A percentile compares a stretch with the other conserved stretches of the same genome.
These are phyloP conservation scores for Pseudopithomyces chartarum DNA, from an alignment of 2,329 filamentous ascomycete genomes.

Conservation along the genomic window DNA sequence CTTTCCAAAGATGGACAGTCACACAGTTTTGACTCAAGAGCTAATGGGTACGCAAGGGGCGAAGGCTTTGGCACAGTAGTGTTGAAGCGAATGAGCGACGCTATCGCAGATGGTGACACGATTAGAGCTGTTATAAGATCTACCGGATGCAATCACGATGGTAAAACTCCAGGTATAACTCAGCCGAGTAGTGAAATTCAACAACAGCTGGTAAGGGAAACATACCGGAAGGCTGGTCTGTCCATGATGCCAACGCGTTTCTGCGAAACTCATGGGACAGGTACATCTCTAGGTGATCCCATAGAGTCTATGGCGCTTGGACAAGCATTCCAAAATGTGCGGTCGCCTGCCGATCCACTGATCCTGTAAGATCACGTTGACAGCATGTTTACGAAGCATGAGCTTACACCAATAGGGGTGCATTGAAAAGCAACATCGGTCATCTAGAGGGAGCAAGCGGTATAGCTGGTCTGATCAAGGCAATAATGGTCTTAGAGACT, in stretches of 20 bases:
- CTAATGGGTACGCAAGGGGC: conserved; percentile 67
- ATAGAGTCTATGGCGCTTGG: conserved; percentile 23
- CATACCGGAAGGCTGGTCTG: conserved; percentile 43
- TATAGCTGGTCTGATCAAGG: conserved; percentile 42
- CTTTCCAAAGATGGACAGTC: conserved; percentile 21
- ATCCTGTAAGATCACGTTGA: conserved; percentile 5
- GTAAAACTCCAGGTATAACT: conserved; percentile 15
- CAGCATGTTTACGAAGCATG: background rate
- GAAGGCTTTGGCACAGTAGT: conserved; percentile 56
- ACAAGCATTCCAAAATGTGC: conserved; percentile 7
- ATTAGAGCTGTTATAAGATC: conserved; percentile 32
- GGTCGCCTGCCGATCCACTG: conserved; percentile 8
- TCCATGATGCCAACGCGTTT: conserved; percentile 27
- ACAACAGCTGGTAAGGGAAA: conserved; percentile 25
- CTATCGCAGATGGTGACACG: conserved; percentile 39
- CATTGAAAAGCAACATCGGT: conserved; percentile 46
- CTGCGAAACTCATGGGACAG: conserved; percentile 56
- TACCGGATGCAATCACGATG: conserved; percentile 24
- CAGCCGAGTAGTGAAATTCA: conserved; percentile 52
- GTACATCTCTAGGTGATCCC: conserved; percentile 57
- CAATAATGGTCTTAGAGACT: conserved; percentile 44
- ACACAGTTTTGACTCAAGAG: conserved; percentile 53
- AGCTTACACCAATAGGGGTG: conserved; percentile 1
- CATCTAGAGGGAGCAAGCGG: conserved; percentile 47
- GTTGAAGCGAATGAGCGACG: conserved; percentile 49